Evolutionary conservation across 352 stramenopile species (phyloP), one percentile per base, ranked within the genome.

Genomic region (Pythium aphanidermatum): DNA sequence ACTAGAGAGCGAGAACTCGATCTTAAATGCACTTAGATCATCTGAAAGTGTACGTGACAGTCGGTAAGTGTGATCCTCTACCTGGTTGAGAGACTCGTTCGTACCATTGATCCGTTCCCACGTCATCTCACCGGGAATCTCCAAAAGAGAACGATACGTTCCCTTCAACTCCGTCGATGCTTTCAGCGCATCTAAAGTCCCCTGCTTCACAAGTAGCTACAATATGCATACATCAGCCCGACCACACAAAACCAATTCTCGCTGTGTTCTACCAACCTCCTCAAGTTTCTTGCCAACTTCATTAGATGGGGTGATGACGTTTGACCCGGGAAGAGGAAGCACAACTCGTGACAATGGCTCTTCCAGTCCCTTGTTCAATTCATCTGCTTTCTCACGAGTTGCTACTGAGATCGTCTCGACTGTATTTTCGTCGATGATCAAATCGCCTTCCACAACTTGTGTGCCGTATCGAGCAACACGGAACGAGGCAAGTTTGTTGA

Each of bases 401-500:
- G 81, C 47, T 14, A 55, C 40, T 8, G 65, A 65, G 17, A 84
- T 58, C 11, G 33, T 13, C 9, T 43, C 39, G 23, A 50, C 62
- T 10, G 46, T 41, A 1, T 23, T 33, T 9, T 70, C 54, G 5
- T 33, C 56, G 5, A 68, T 44, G 24, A 83, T 51, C 2, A 92
- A 44, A 51, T 92, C 80, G 16, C 76, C 76, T 58, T 64, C 66
- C 0, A 88, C 60, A 17, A 82, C 46, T 2, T 65, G 55, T 1
- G 30, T 16, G 19, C 70, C 72, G 21, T 68, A 65, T 9, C 59
- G 25, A 20, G 44, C 39, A 38, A 92, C 46, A 7, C 76, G 70
- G 31, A 64, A 60, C 6, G 74, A 87, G 3, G 62, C 76, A 31
- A 86, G 65, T 14, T 37, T 39, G 53, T 88, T 89, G 51, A 92